Base-by-base conservation (phyloP, 495 filamentous ascomycete species). In the Sordaria brevicollis region DNA sequence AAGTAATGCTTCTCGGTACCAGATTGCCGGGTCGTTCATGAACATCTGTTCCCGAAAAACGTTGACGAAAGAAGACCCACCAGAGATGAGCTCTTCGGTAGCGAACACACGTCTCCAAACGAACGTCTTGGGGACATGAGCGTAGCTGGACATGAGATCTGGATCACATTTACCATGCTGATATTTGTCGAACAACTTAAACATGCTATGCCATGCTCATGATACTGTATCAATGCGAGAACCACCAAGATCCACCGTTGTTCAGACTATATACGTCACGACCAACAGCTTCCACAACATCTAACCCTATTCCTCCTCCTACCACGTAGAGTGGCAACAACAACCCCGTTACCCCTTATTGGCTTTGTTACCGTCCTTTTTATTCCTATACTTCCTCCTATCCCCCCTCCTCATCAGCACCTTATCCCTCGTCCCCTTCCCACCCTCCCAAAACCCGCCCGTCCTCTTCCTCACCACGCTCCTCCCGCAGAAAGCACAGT, bases 401-500 rank as follows among this genome's bases (percentile, higher is more conserved):
- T 93, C 89, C 77, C 91, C 92, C 69, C 88, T 83, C 71, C 89
- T 90, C 91, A 93, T 93, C 70, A 85, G 76, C 21, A 76, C 78
- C 76, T 83, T 87, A 77, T 92, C 89, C 67, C 91, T 80, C n/a
- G 90, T 94, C 10, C 93, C 93, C 77, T 92, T 93, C 2, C 93
- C 93, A 17, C 93, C 93, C 80, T 97, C 93, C 93, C 93, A 97
- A 77, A 92, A 97, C 8, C 93, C 93, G 69, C 82, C 88, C 0
- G 91, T 90, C 36, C 74, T 71, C 66, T 77, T 76, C 5, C 91
- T 89, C n/a, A 93, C 83, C 1, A 97, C 84, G 25, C 81, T 84
- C n/a, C 89, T 80, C 71, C 88, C 90, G 76, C 93, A 97, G 66
- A 93, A 87, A 0, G 82, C 85, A 74, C 93, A 97, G 66, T 90